Conservation (phyloP, 1,139 yeast species). For the Blastobotrys buckinghamii region DNA sequence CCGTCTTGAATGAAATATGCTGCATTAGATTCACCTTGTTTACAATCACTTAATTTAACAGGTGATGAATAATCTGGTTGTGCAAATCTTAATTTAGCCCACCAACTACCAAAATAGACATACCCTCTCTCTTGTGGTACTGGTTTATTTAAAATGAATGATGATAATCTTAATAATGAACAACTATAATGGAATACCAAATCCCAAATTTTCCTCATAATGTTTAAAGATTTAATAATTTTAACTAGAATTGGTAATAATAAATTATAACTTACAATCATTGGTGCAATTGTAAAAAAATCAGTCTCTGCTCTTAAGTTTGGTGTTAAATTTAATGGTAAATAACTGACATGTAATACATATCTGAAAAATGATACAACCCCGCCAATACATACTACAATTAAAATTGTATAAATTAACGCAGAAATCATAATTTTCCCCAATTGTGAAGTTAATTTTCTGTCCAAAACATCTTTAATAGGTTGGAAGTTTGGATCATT, state of each 20-base stretch:
- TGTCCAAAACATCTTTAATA: constrained; percentile 80
- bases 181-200: constrained; percentile 53
- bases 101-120: constrained; percentile 50
- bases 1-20: constrained; percentile 55
- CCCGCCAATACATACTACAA: constrained; percentile 68
- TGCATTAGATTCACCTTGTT: constrained; percentile 16
- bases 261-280: constrained; percentile 10
- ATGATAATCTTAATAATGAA: constrained; percentile 60
- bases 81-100: constrained; percentile 38
- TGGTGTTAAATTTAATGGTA: constrained; percentile 27
- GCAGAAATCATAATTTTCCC: constrained; percentile 72
- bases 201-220: constrained; percentile 48
- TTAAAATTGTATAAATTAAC: constrained; percentile 66
- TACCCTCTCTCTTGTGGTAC: constrained; percentile 72
- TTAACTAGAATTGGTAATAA: constrained; percentile 24
- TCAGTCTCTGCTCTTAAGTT: background rate
- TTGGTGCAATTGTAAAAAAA: constrained; percentile 9
- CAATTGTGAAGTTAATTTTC: constrained; percentile 66
- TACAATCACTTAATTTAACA: constrained; percentile 45
- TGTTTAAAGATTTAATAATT: constrained; percentile 21
- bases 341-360: constrained; percentile 28
- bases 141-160: constrained; percentile 68
- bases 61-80: constrained; percentile 60
- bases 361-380: constrained; percentile 51
- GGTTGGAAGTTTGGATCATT: constrained; percentile 89